Percentiles rank a stretch among this genome's conserved stretches.
phyloP scores from a whole-genome alignment of 352 stramenopile species.

The Phytophthora crassamura region DNA sequence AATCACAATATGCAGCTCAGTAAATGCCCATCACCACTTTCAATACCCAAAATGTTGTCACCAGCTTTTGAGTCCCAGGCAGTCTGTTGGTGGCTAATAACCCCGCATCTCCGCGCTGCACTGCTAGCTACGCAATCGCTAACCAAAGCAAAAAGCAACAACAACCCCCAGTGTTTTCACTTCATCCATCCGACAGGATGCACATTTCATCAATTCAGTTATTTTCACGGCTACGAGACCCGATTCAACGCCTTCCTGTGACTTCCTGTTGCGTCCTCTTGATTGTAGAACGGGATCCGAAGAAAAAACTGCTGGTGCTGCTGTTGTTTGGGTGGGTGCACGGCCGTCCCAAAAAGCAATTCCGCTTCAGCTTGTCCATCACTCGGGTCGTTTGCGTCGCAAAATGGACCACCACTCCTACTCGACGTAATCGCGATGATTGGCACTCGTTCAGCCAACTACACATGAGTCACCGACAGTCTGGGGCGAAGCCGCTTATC shows the following conservation, averaged over 20 bases:
- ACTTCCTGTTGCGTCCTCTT: too few relatives aligned
- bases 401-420: slow-evolving; percentile 4
- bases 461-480: slow-evolving; percentile 8
- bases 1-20: too few relatives aligned
- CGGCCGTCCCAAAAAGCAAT: slow-evolving; percentile 15
- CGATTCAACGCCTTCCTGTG: slow-evolving; percentile 7
- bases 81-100: too few relatives aligned
- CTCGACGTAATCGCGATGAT: not conserved
- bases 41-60: too few relatives aligned
- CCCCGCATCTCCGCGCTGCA: too few relatives aligned
- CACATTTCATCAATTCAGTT: slow-evolving; percentile 28
- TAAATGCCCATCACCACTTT: too few relatives aligned
- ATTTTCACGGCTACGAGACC: slow-evolving; percentile 8
- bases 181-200: slow-evolving; percentile 29
- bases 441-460: not conserved
- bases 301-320: slow-evolving; percentile 30
- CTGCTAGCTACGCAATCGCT: too few relatives aligned
- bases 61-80: too few relatives aligned
- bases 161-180: slow-evolving; percentile 10
- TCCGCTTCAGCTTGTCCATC: slow-evolving; percentile 12
- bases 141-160: not conserved
- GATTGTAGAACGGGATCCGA: slow-evolving; percentile 1
- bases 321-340: slow-evolving; percentile 20
- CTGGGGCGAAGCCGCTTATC: slow-evolving; percentile 83
- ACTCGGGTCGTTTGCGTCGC: not conserved